Evolutionary conservation across 192 early-diverging fungal species (phyloP), one percentile per base, ranked within the genome.

Genomic region (Backusella psychrophila): DNA sequence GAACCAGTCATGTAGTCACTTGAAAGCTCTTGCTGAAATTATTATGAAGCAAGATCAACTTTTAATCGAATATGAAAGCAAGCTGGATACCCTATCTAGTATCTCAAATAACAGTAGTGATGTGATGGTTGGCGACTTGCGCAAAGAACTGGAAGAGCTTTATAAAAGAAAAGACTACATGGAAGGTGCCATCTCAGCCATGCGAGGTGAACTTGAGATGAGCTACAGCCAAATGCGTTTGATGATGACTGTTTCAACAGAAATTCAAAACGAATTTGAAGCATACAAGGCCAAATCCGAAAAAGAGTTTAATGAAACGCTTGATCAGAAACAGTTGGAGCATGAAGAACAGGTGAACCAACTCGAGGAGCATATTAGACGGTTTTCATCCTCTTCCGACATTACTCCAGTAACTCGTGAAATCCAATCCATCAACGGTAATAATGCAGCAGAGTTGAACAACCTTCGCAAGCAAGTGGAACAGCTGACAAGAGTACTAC

Each of bases 251-350:
- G 71, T 79, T 0, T 79, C 78, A 0, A 75, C 72, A 9, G 78
- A 79, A 74, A 74, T 73, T 36, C 78, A 79, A 66, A 69, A 79
- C 34, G 70, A 79, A 4, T 72, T 75, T 36, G 73, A 75, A 9
- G 26, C n/a, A 21, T 67, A 56, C 21, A 72, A 65, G 8, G 42
- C 11, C 12, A 41, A 14, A 0, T 42, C 52, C 1, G 42, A 74
- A 15, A 12, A 26, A 26, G 8, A 68, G 0, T 42, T 79, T 6
- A 41, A 42, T 6, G 15, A 39, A 4, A 4, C 74, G 52, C 23
- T 66, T 12, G 33, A 63, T 4, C 33, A 79, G 39, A 63, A 72
- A 53, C 42, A 72, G 26, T 6, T 52, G n/a, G 26, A 52, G 2
- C 71, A 53, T 19, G 46, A 72, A 19, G 33, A 38, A 15, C 15